Evolutionary conservation across 2,329 filamentous ascomycete species (phyloP).

Genomic region (Pezicula neosporulosa): DNA sequence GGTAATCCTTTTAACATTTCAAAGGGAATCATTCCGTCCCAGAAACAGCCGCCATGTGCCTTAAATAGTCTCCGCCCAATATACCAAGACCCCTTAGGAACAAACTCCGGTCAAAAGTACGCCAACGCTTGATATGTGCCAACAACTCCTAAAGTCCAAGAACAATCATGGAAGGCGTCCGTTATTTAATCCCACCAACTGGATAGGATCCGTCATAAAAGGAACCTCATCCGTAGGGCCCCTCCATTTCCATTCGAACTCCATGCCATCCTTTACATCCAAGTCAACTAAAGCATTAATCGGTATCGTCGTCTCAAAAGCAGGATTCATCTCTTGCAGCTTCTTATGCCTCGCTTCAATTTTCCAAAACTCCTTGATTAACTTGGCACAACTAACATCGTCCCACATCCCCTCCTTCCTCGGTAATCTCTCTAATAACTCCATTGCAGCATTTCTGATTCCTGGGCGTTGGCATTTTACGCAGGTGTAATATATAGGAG

Average conservation of each 20-base stretch:
- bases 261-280: constrained; percentile 16
- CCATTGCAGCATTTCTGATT: constrained; percentile 16
- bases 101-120: no score
- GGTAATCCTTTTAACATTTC: no score
- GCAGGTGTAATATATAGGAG: constrained; percentile 23
- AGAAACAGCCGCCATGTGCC: no score
- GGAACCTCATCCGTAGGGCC: background rate
- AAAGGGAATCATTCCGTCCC: no score
- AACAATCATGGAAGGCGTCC: no score
- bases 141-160: no score
- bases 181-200: no score
- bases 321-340: background rate
- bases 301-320: constrained; percentile 2
- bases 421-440: constrained; percentile 18
- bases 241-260: constrained; percentile 21
- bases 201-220: background rate
- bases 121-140: no score
- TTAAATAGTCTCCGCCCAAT: no score
- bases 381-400: constrained; percentile 9
- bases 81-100: no score
- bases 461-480: constrained; percentile 13
- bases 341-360: constrained; percentile 16
- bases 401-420: constrained; percentile 30
- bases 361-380: constrained; percentile 21
- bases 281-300: constrained; percentile 13